These are phyloP conservation scores for Penicillium pancosmium DNA, from an alignment of 495 filamentous ascomycete genomes.

Conservation along the genomic window DNA sequence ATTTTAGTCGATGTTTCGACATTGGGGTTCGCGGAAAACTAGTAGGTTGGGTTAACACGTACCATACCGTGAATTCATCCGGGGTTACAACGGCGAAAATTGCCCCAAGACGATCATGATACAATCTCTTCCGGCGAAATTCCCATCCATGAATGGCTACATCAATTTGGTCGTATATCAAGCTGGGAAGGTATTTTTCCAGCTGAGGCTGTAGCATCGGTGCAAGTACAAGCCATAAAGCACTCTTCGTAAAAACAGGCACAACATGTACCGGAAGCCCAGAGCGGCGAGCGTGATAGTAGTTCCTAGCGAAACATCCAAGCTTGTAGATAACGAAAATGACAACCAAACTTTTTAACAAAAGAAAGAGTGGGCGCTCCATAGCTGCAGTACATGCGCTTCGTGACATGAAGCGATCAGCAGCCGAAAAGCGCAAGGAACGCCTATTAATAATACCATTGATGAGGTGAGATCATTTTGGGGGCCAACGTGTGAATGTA, in stretches of 20 bases:
- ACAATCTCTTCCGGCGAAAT: conserved; percentile 18
- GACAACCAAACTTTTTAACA: background rate
- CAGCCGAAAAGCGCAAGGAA: background rate
- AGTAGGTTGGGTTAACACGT: background rate
- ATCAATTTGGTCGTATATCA: conserved; percentile 21
- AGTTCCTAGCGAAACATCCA: background rate
- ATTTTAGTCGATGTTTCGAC: background rate
- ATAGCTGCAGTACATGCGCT: background rate
- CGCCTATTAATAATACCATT: background rate
- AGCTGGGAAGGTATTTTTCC: conserved; percentile 24
- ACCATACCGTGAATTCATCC: conserved; percentile 30
- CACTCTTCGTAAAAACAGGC: conserved; percentile 51
- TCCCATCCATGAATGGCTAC: conserved; percentile 34
- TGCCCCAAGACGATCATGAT: conserved; percentile 22
- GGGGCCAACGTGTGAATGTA: too few species aligned
- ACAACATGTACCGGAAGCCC: conserved; percentile 62
- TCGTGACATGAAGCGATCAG: background rate
- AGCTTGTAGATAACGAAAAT: background rate
- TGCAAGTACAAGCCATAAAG: conserved; percentile 26
- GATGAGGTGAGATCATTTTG: background rate
- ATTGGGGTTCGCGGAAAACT: background rate
- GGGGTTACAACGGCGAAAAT: conserved; percentile 31
- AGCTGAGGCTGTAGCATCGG: conserved; percentile 21
- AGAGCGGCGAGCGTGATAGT: conserved; percentile 50
- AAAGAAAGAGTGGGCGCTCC: background rate